Evolutionary conservation across 257 asterid species (phyloP).

Genomic region (Apocynum venetum): DNA sequence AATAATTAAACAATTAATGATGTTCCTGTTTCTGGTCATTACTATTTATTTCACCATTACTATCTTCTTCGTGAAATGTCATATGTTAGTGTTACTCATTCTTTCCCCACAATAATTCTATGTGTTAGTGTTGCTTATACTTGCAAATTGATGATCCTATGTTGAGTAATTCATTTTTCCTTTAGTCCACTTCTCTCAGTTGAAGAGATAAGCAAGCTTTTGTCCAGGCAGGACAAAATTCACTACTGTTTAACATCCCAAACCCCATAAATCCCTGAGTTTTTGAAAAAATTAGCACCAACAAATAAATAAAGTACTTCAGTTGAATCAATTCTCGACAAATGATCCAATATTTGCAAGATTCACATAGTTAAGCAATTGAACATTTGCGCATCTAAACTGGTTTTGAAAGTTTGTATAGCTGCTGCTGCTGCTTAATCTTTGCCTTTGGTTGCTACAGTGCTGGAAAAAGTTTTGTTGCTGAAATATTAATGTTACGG

Average conservation of each 20-base stretch:
- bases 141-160: neutral
- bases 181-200: neutral
- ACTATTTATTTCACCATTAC: neutral
- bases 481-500: conserved; percentile 91
- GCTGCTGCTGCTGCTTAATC: neutral
- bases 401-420: conserved; percentile 1
- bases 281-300: neutral
- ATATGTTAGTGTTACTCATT: neutral
- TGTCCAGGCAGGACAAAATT: neutral
- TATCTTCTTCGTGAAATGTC: neutral
- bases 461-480: conserved; percentile 98
- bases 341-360: neutral
- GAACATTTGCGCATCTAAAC: neutral
- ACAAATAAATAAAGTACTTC: neutral
- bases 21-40: neutral
- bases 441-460: conserved; percentile 32
- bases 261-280: neutral
- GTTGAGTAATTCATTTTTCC: neutral
- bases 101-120: neutral
- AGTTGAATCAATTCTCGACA: neutral
- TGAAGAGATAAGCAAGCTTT: neutral
- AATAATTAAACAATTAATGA: neutral
- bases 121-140: neutral
- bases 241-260: neutral
- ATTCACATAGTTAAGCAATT: neutral